Evolutionary conservation across 1,284 basidiomycete species (phyloP).

Genomic region (Ceratobasidium sp.): DNA sequence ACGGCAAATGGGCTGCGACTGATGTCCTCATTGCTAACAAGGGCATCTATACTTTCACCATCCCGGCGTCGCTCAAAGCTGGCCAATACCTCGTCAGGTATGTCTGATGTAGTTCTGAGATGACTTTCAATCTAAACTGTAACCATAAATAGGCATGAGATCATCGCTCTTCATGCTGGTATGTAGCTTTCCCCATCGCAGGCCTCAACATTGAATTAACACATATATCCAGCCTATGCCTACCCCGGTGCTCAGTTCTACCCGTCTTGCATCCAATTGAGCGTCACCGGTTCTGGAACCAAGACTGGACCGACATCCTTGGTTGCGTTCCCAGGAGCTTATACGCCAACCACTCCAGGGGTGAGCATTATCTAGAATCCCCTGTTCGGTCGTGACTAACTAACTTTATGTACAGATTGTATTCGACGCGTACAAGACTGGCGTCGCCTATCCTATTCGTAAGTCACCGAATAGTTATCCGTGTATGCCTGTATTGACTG

Average conservation of each 20-base stretch:
- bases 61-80: conserved; percentile 62
- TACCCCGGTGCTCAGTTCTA: conserved; percentile 63
- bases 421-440: conserved; percentile 27
- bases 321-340: conserved; percentile 69
- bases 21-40: conserved; percentile 62
- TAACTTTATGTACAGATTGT: neutral
- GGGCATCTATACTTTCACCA: conserved; percentile 64
- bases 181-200: neutral
- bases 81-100: conserved; percentile 68
- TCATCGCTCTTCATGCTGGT: conserved; percentile 41
- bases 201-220: neutral
- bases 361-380: conserved; percentile 6
- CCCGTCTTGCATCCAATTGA: conserved; percentile 62
- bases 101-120: conserved; percentile 52
- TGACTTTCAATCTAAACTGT: neutral
- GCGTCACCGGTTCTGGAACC: conserved; percentile 67
- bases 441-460: conserved; percentile 35
- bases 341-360: conserved; percentile 65
- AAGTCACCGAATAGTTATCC: neutral
- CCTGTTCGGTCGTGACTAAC: neutral
- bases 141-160: conserved; percentile 9
- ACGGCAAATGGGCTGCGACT: conserved; percentile 64
- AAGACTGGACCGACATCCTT: conserved; percentile 62
- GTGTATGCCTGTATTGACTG: neutral
- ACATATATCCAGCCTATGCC: conserved; percentile 50